Evolutionary conservation across 148 eudicot species (phyloP).

Genomic region (Camellia lanceoleosa): DNA sequence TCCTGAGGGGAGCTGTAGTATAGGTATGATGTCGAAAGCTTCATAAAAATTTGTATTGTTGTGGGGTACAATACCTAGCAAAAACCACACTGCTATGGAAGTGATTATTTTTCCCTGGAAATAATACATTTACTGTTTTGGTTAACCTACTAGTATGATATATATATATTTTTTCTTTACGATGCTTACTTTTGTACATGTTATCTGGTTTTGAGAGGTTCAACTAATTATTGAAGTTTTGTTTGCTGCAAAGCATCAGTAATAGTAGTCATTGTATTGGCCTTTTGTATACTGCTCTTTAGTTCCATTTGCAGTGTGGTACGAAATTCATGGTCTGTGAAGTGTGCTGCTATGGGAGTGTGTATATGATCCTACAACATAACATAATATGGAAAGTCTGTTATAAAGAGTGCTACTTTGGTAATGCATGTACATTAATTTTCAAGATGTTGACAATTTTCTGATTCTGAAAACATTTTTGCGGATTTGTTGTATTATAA

Average conservation of each 20-base stretch:
- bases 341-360: no score
- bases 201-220: background rate
- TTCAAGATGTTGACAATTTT: no score
- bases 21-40: conserved; percentile 18
- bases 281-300: background rate
- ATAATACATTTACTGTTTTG: conserved; percentile 35
- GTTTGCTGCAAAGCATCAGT: background rate
- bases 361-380: no score
- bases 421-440: no score
- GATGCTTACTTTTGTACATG: background rate
- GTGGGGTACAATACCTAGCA: conserved; percentile 16
- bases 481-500: no score
- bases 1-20: conserved; percentile 9
- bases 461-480: no score
- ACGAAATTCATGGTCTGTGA: no score
- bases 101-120: conserved; percentile 25
- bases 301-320: no score
- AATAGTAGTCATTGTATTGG: background rate
- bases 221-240: background rate
- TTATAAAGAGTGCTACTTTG: no score
- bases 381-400: no score
- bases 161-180: background rate
- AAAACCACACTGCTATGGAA: conserved; percentile 13
- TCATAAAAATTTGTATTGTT: conserved; percentile 23
- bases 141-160: background rate